A percentile compares a stretch with the other conserved stretches of the same genome.
Conservation (phyloP, 257 asterid species). For the Misopates orontium region DNA sequence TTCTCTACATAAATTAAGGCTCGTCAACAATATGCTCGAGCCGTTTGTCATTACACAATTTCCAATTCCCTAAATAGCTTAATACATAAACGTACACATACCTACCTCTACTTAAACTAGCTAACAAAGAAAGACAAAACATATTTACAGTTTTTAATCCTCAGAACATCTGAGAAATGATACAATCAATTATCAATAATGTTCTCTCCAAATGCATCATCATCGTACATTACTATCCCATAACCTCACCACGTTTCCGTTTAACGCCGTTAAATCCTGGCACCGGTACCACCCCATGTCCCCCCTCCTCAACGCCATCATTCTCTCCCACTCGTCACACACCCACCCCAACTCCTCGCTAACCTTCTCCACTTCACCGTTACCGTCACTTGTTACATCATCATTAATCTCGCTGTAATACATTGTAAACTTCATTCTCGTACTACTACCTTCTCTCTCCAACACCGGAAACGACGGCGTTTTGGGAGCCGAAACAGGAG, state of each 20-base stretch:
- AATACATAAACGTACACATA: no score
- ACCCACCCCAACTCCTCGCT: slow-evolving; percentile 23
- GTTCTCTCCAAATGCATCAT: neutral
- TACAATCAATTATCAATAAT: no score
- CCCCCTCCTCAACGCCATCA: slow-evolving; percentile 40
- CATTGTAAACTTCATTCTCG: slow-evolving; percentile 51
- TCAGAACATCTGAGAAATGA: no score
- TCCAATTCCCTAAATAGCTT: no score
- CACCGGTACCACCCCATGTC: slow-evolving; percentile 46
- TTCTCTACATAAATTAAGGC: no score
- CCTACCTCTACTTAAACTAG: no score
- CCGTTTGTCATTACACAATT: no score
- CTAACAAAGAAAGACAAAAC: no score
- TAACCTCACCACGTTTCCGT: slow-evolving; percentile 64
- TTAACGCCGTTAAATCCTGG: slow-evolving; percentile 48
- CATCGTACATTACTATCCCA: slow-evolving; percentile 41
- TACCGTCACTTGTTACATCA: neutral
- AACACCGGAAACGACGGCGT: slow-evolving; percentile 5
- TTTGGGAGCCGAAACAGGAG: neutral
- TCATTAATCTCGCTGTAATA: slow-evolving; percentile 32
- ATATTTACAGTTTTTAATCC: no score
- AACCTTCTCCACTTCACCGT: slow-evolving; percentile 1
- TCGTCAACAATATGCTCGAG: no score
- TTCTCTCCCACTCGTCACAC: slow-evolving; percentile 37
- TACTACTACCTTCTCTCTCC: slow-evolving; percentile 36